Percentiles rank a stretch among this genome's conserved stretches.
phyloP scores from a whole-genome alignment of 1,139 yeast species.

The Scheffersomyces stambukii region DNA sequence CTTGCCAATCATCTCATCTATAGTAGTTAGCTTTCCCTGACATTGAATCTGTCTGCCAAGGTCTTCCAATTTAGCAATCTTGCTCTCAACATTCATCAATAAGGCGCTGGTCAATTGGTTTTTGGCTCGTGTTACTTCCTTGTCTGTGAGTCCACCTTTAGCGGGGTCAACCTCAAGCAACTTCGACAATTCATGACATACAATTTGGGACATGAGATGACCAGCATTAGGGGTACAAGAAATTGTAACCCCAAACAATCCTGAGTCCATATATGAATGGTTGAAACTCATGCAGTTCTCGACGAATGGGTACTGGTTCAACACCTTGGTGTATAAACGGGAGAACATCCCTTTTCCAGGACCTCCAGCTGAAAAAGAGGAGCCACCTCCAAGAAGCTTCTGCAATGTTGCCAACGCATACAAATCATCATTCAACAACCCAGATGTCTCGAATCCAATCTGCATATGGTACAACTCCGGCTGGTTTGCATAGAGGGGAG shows the following conservation, averaged over 20 bases:
- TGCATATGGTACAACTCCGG: slow-evolving; percentile 87
- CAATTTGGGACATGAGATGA: slow-evolving; percentile 73
- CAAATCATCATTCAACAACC: slow-evolving; percentile 80
- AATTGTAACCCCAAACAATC: slow-evolving; percentile 84
- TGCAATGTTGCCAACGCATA: slow-evolving; percentile 90
- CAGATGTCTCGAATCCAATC: slow-evolving; percentile 83
- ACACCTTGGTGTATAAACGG: slow-evolving; percentile 82
- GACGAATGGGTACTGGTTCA: slow-evolving; percentile 87
- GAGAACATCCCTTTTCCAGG: slow-evolving; percentile 99
- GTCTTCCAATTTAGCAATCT: slow-evolving; percentile 88
- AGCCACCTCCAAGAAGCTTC: slow-evolving; percentile 94
- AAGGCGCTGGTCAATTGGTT: slow-evolving; percentile 87
- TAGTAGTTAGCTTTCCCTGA: slow-evolving; percentile 73
- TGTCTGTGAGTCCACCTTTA: slow-evolving; percentile 57
- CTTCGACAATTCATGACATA: slow-evolving; percentile 69
- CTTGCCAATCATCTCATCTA: slow-evolving; percentile 76
- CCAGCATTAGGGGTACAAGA: slow-evolving; percentile 87
- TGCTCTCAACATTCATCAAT: slow-evolving; percentile 89
- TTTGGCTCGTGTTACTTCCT: slow-evolving; percentile 84
- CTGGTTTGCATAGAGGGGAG: slow-evolving; percentile 62
- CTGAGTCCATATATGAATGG: slow-evolving; percentile 87
- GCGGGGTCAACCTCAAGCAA: slow-evolving; percentile 53
- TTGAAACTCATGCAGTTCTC: slow-evolving; percentile 88
- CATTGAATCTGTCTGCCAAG: slow-evolving; percentile 92
- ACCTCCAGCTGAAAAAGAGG: slow-evolving; percentile 97